Evolutionary conservation across 257 asterid genomes (phyloP).

Genomic region (Marsdenia floribunda): DNA sequence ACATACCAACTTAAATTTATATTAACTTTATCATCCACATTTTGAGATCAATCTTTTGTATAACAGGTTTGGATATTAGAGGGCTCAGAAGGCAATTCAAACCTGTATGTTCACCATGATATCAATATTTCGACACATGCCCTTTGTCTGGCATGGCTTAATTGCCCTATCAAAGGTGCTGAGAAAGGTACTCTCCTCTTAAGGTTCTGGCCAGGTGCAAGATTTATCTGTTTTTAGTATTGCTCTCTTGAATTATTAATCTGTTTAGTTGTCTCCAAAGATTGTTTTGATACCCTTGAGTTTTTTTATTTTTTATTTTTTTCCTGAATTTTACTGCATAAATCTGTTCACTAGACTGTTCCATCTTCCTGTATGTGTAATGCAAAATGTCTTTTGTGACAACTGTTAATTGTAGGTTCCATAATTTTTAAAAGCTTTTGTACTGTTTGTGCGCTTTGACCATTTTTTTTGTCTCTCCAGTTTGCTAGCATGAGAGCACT

Average conservation of each 20-base stretch:
- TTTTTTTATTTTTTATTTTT: background rate
- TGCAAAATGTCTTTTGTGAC: background rate
- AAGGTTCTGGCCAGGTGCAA: background rate
- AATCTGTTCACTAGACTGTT: background rate
- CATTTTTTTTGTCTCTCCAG: background rate
- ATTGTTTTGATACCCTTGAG: background rate
- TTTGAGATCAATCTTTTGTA: conserved; percentile 11
- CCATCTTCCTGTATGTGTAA: background rate
- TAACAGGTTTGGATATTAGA: conserved; percentile 86
- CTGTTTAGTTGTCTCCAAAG: too few species aligned
- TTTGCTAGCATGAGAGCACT: background rate
- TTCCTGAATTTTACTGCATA: background rate
- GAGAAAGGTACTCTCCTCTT: background rate
- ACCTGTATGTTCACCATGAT: conserved; percentile 78
- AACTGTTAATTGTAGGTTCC: too few species aligned
- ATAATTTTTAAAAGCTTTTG: too few species aligned
- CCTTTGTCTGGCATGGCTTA: conserved; percentile 93
- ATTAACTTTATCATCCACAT: background rate
- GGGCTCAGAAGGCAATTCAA: conserved; percentile 41
- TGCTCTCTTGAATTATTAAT: too few species aligned
- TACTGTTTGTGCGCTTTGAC: background rate
- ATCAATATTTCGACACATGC: conserved; percentile 80
- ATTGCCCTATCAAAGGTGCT: conserved; percentile 51
- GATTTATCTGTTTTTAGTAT: background rate
- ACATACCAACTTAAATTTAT: background rate